Conservation (phyloP, 129 eudicot species). For the Lactuca saligna region DNA sequence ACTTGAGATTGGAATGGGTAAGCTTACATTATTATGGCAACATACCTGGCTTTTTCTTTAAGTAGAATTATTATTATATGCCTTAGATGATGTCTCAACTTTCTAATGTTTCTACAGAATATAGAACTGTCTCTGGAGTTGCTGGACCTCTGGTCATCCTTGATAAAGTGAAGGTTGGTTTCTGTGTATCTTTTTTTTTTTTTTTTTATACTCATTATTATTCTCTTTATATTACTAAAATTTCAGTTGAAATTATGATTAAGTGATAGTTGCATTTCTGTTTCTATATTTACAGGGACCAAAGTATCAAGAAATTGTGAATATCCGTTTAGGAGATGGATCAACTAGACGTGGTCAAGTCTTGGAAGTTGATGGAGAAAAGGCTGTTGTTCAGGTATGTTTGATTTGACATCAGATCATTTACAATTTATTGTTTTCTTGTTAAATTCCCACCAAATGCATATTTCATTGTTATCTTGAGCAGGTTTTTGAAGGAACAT, state of each 20-base stretch:
- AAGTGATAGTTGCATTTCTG: slow-evolving; percentile 6
- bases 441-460: neutral
- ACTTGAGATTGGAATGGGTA: slow-evolving; percentile 92
- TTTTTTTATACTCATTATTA: neutral
- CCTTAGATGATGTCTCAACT: neutral
- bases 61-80: neutral
- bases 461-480: slow-evolving; percentile 17
- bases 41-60: neutral
- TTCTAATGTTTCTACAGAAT: slow-evolving; percentile 48
- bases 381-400: slow-evolving; percentile 87
- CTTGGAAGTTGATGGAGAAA: slow-evolving; percentile 96
- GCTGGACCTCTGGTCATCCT: slow-evolving; percentile 99
- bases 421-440: neutral
- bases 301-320: slow-evolving; percentile 89
- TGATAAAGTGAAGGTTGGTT: slow-evolving; percentile 88
- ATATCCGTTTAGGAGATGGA: slow-evolving; percentile 97
- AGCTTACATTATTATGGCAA: slow-evolving; percentile 25
- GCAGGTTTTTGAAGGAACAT: slow-evolving; percentile 98
- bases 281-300: slow-evolving; percentile 63
- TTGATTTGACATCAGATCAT: slow-evolving; percentile 3
- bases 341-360: slow-evolving; percentile 96
- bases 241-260: neutral
- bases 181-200: slow-evolving; percentile 14
- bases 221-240: neutral
- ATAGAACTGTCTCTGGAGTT: slow-evolving; percentile 98